Evolutionary conservation across 257 asterid species (phyloP), one percentile per base, ranked within the genome.

Genomic region (Oldenlandia corymbosa): DNA sequence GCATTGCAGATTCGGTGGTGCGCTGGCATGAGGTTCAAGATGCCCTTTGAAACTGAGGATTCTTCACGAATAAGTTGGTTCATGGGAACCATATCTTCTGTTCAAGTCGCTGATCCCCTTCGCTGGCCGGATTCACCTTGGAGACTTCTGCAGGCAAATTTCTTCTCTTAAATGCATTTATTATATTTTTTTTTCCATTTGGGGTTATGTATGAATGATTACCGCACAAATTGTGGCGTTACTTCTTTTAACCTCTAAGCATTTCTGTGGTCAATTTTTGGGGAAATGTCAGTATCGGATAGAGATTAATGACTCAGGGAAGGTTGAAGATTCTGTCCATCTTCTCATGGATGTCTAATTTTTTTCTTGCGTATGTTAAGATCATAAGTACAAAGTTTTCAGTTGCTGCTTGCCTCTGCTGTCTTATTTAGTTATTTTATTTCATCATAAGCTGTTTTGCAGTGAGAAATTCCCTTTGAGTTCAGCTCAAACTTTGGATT

Each of bases 81-180:
- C 70, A 85, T 92, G 95, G 99, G 99, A 55, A 92, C 96, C 55
- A 74, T 89, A 57, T 81, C 97, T 1, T 73, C 95, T 0, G 95
- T 72, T 50, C 96, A 89, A 65, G 85, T 83, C 59, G 87, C 88
- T 12, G 96, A 92, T 75, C 95, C 99, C 6, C 57, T 87, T 65
- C 87, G 71, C 39, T 92, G 99, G 99, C 95, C 99, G 0, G 95
- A 84, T 79, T 92, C 99, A 1, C 99, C 97, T 1, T 92, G 99
- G 99, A 85, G 95, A 81, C 90, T 89, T 73, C 97, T 92, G 27
- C 95, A 78, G 97, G 99, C 78, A 65, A 27, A 7, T 36, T 9
- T 27, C 43, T 64, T 58, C 47, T 65, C 7, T 42, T 20, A 39
- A 50, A 26, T 46, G 58, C 68, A 23, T 65, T 41, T 2, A 55